Percentiles rank a stretch among this genome's conserved stretches.
These are phyloP conservation scores for Alternaria angustiovoidea DNA, from an alignment of 2,329 filamentous ascomycete species.

Conservation along the genomic window DNA sequence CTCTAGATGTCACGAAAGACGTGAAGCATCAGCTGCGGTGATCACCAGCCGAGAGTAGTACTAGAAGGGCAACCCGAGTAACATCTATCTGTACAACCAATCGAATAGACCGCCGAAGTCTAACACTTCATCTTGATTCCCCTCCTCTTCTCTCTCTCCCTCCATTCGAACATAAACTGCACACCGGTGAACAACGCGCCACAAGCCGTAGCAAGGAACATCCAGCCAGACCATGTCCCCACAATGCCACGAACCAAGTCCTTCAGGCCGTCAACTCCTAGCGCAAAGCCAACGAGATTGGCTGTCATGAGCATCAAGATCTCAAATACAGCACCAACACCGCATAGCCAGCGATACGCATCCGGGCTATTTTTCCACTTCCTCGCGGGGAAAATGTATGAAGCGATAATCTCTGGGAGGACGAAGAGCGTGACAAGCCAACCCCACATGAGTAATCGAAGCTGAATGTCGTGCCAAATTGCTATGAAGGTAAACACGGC, in stretches of 20 bases:
- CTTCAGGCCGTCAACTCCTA: slow-evolving; percentile 87
- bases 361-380: slow-evolving; percentile 76
- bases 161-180: slow-evolving; percentile 96
- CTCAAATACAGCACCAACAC: slow-evolving; percentile 81
- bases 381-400: slow-evolving; percentile 74
- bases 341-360: slow-evolving; percentile 80
- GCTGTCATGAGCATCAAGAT: slow-evolving; percentile 95
- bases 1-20: not conserved
- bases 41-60: not conserved
- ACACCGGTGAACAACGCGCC: slow-evolving; percentile 81
- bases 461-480: slow-evolving; percentile 96
- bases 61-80: not conserved
- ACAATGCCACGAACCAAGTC: slow-evolving; percentile 79
- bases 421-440: slow-evolving; percentile 97
- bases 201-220: slow-evolving; percentile 77
- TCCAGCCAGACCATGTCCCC: slow-evolving; percentile 74
- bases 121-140: slow-evolving; percentile 87
- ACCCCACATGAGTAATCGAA: slow-evolving; percentile 91
- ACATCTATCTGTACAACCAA: not conserved
- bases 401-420: slow-evolving; percentile 81
- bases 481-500: slow-evolving; percentile 96
- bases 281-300: slow-evolving; percentile 92
- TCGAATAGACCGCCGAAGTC: not conserved
- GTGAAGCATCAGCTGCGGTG: not conserved
- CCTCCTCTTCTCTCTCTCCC: slow-evolving; percentile 81